Percentiles rank a stretch among this genome's conserved stretches.
Evolutionary conservation across 116 monocot species (phyloP).

Genomic region (Trichopus zeylanicus): DNA sequence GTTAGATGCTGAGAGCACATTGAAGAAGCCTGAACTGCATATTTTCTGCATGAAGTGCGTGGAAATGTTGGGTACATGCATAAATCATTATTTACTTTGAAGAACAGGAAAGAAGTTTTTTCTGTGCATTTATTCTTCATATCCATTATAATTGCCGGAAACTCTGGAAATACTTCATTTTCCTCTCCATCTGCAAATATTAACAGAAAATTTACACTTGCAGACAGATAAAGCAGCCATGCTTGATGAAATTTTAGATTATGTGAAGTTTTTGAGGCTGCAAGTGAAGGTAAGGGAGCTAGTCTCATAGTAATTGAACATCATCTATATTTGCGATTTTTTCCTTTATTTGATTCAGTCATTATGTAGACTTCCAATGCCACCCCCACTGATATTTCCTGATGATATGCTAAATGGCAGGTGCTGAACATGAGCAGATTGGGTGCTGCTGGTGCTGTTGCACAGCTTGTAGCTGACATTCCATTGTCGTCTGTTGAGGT

Average conservation of each 20-base stretch:
- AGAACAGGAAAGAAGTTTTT: too few species aligned
- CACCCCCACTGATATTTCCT: neutral
- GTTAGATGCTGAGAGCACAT: too few species aligned
- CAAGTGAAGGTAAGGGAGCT: slow-evolving; percentile 89
- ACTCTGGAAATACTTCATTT: neutral
- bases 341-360: neutral
- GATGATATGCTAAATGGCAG: slow-evolving; percentile 13
- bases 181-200: neutral
- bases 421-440: slow-evolving; percentile 96
- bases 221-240: slow-evolving; percentile 94
- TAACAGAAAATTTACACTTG: slow-evolving; percentile 9
- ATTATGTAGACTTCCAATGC: neutral
- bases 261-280: slow-evolving; percentile 83
- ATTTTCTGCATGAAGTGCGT: too few species aligned
- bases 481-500: slow-evolving; percentile 66
- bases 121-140: too few species aligned
- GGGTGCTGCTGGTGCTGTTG: slow-evolving; percentile 88
- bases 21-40: too few species aligned
- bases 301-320: too few species aligned
- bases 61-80: too few species aligned
- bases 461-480: slow-evolving; percentile 73
- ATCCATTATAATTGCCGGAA: neutral
- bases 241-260: slow-evolving; percentile 92
- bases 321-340: too few species aligned
- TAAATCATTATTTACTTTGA: too few species aligned